Evolutionary conservation across 2,329 filamentous ascomycete species (phyloP), one percentile per base, ranked within the genome.

Genomic region (Penicillium sp.): DNA sequence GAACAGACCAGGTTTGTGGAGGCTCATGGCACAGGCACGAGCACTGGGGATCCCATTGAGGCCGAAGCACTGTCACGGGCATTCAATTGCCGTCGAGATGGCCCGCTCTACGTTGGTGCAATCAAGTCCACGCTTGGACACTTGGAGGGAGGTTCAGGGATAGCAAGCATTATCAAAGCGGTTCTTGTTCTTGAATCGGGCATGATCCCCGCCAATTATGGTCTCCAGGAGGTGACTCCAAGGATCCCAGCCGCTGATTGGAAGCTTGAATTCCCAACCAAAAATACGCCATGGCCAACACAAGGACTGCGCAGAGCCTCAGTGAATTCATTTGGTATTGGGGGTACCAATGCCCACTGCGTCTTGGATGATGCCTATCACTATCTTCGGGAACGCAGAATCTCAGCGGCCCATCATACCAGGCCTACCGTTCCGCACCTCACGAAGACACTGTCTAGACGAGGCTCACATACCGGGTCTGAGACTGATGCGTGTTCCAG

Each of bases 151-250:
- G 61, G 64, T 6, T 62, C 66, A 2, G 73, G 73, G 1, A 46
- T 75, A 19, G 68, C 72, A 13, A 63, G 68, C 19, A 54, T 75
- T 1, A 80, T 81, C 60, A 81, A 81, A 59, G 67, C 75, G 1
- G 71, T 75, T 0, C 63, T 81, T 54, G 73, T 77, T 58, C 66
- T 82, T 3, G 79, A 82, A 61, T 75, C 76, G 39, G 78, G 77
- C 0, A 73, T 80, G 14, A 75, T 81, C 24, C 73, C 77, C 9
- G 76, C 79, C 3, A 81, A 80, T 55, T 69, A 69, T 55, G 74
- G 78, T 56, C 79, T 80, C 41, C 67, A 74, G 46, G 70, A 69
- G 16, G 65, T 70, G 1, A 82, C 81, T 37, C 63, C 71, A 0
- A 71, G 72, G 14, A 73, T 79, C 27, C 69, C 69, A 2, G 63